These are phyloP conservation scores for Aureobasidium sp. DNA, from an alignment of 2,329 filamentous ascomycete genomes.

Conservation along the genomic window DNA sequence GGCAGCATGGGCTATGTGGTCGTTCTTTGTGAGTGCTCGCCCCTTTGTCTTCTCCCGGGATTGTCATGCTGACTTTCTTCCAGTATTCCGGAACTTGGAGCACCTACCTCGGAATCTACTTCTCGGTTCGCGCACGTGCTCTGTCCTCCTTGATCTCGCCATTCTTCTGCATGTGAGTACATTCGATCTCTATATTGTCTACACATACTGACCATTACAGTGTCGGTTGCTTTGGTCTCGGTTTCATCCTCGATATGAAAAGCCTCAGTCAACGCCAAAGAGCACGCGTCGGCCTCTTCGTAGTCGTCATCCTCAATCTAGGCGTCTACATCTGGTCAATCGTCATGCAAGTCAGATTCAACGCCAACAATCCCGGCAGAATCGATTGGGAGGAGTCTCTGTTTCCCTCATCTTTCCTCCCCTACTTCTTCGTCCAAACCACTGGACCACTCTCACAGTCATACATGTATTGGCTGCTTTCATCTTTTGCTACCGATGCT, in stretches of 20 bases:
- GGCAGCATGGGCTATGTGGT: slow-evolving; percentile 11
- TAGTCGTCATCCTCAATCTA: slow-evolving; percentile 50
- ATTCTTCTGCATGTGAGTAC: slow-evolving; percentile 21
- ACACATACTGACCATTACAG: slow-evolving; percentile 42
- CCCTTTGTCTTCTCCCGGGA: too few species aligned
- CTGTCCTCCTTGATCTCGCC: slow-evolving; percentile 16
- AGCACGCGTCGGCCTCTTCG: slow-evolving; percentile 51
- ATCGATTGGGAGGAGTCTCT: slow-evolving; percentile 20
- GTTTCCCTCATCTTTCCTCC: slow-evolving; percentile 6
- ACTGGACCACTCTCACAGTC: slow-evolving; percentile 18
- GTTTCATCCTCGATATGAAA: slow-evolving; percentile 70
- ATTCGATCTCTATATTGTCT: background rate
- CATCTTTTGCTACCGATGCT: slow-evolving; percentile 18
- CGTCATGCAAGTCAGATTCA: slow-evolving; percentile 20
- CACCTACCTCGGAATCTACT: slow-evolving; percentile 18
- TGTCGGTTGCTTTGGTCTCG: slow-evolving; percentile 54
- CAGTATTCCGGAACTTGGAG: slow-evolving; percentile 18
- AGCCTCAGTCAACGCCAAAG: slow-evolving; percentile 62
- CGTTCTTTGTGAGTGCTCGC: background rate
- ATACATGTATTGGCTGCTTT: slow-evolving; percentile 22
- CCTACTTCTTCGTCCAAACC: slow-evolving; percentile 21
- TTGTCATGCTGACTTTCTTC: background rate
- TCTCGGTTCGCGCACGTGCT: slow-evolving; percentile 17
- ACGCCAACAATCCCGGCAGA: slow-evolving; percentile 9
- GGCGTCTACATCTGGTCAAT: slow-evolving; percentile 30